Base-by-base conservation (phyloP, 257 asterid genomes). In the Euphrasia confusa region DNA sequence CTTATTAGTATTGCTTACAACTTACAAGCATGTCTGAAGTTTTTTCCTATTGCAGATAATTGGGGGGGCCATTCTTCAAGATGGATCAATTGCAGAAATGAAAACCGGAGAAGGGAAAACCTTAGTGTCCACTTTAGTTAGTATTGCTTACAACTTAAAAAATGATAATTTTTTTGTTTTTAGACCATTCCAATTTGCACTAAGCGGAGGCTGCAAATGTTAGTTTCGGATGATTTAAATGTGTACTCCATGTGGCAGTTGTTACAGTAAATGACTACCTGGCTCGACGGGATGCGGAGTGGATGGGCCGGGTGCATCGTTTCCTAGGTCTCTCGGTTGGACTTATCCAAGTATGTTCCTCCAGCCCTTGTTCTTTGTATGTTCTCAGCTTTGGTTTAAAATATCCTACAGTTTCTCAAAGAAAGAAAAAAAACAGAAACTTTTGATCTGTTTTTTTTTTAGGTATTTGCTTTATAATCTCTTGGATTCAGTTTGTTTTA, bases 241-340 rank as follows among this genome's bases (percentile, higher is more conserved):
- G 10, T 35, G 4, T 63, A 27, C 62, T 74, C 57, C 64, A 7
- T 57, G 28, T 83, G 78, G 68, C 88, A 89, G 99, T 93, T 75
- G 99, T 89, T 37, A 93, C 97, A 0, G 99, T 89, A 60, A 93
- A 93, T 75, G 97, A 89, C 74, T 93, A 93, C 82, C 88, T 93
- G 55, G 96, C 99, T 72, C 90, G 85, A 72, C 88, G 99, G 58
- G 99, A 93, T 87, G 99, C 97, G 65, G 99, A 93, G 72, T 93
- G 97, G 99, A 93, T 93, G 99, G 99, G 99, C 45, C 96, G 91
- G 62, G 95, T 93, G 75, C 97, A 93, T 85, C 94, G 95, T 12
- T 93, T 85, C 76, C 74, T 93, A 57, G 97, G 99, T 54, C 96
- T 93, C 74, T 93, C 99, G n/a, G 97, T 93, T 65, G 99, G 99